Evolutionary conservation across 768 basidiomycete species (phyloP).

Genomic region (Amanita muscaria): DNA sequence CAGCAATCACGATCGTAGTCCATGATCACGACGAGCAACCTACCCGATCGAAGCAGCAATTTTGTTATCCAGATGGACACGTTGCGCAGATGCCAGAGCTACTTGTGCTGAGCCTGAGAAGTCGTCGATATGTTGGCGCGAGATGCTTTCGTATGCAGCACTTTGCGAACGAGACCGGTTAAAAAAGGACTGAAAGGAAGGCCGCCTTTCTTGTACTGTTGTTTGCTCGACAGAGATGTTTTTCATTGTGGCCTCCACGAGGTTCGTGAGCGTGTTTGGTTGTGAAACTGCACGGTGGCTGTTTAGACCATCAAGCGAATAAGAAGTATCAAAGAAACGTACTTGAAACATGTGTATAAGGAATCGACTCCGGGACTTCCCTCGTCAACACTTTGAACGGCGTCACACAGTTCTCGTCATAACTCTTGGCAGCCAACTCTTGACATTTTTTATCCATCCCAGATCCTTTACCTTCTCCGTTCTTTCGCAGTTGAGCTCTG

Average conservation of each 20-base stretch:
- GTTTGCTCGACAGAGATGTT: background rate
- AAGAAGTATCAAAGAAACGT: background rate
- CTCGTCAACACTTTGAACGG: background rate
- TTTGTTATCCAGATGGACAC: background rate
- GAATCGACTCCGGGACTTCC: background rate
- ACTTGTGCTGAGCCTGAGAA: background rate
- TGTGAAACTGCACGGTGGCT: background rate
- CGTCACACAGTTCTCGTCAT: background rate
- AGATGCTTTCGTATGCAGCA: no score
- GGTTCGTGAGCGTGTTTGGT: background rate
- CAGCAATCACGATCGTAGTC: background rate
- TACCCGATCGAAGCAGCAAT: background rate
- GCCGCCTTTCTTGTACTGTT: background rate
- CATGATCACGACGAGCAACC: background rate
- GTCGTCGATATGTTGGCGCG: no score
- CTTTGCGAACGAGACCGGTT: background rate
- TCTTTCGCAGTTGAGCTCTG: background rate
- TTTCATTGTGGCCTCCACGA: background rate
- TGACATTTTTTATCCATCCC: background rate
- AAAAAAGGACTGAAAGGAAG: background rate
- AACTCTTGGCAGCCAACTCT: background rate
- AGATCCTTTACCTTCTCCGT: background rate
- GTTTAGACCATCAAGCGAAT: background rate
- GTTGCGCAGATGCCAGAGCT: background rate
- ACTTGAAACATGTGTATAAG: slow-evolving; percentile 1